Conservation (phyloP, 2,329 filamentous ascomycete species). For the Blastomyces gilchristii region DNA sequence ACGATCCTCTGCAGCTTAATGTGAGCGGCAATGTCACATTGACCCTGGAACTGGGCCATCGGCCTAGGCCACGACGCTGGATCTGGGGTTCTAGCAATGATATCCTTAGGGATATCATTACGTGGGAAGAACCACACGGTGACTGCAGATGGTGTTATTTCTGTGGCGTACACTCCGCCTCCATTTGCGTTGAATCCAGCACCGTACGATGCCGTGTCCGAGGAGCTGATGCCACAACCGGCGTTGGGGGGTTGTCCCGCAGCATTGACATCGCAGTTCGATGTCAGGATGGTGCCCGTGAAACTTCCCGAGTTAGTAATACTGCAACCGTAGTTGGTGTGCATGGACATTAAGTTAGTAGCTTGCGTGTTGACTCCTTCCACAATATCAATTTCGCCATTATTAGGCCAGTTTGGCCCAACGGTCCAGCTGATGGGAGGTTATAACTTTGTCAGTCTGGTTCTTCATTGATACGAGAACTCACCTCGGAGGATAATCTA, state of each 20-base stretch:
- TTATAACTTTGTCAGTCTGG: slow-evolving; percentile 3
- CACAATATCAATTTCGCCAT: slow-evolving; percentile 61
- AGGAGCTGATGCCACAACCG: slow-evolving; percentile 23
- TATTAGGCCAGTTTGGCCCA: slow-evolving; percentile 52
- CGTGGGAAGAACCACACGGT: slow-evolving; percentile 40
- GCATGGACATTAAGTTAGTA: slow-evolving; percentile 50
- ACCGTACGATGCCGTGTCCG: slow-evolving; percentile 46
- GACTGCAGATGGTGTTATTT: slow-evolving; percentile 39
- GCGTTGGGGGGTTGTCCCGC: background rate
- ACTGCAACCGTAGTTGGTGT: slow-evolving; percentile 37
- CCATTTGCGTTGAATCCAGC: slow-evolving; percentile 54
- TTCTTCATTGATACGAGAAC: background rate
- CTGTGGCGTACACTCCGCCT: slow-evolving; percentile 56
- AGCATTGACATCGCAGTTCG: background rate
- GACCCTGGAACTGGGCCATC: slow-evolving; percentile 51
- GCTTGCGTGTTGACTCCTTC: slow-evolving; percentile 55
- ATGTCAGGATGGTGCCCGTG: background rate
- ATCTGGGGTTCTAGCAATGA: slow-evolving; percentile 34
- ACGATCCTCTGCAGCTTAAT: slow-evolving; percentile 59
- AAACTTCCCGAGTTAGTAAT: slow-evolving; percentile 17
- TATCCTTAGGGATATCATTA: slow-evolving; percentile 32
- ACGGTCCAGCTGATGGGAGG: slow-evolving; percentile 29
- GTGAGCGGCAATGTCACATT: slow-evolving; percentile 54
- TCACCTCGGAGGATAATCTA: background rate
- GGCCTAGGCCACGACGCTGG: slow-evolving; percentile 36